Evolutionary conservation across 495 filamentous ascomycete species (phyloP).

Genomic region (Podospora bellae-mahoneyi): DNA sequence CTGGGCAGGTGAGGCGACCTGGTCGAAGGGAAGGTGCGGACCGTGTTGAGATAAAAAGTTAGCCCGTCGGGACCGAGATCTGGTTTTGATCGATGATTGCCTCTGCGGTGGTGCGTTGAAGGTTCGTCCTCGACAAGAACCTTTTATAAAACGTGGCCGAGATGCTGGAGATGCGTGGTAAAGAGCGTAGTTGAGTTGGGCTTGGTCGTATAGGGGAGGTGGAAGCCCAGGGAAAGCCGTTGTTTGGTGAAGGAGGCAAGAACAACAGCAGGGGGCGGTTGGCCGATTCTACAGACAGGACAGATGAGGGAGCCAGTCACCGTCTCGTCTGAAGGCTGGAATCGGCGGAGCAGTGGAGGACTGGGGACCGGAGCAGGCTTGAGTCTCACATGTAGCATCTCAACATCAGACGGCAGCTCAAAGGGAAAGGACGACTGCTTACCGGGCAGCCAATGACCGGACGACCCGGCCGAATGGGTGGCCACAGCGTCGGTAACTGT

Average conservation of each 20-base stretch:
- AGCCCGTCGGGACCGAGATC: not conserved
- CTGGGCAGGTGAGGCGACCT: not conserved
- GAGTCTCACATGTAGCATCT: not conserved
- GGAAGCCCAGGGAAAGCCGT: not conserved
- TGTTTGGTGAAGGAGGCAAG: not conserved
- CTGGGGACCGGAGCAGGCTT: not conserved
- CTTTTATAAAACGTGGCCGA: not conserved
- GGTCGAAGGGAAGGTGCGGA: not conserved
- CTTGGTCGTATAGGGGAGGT: not conserved
- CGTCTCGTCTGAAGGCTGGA: not conserved
- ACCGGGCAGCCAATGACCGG: not conserved
- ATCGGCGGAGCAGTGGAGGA: not conserved
- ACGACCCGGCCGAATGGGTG: not conserved
- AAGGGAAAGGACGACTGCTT: not conserved
- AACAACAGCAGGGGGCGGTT: not conserved
- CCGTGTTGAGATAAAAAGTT: not conserved
- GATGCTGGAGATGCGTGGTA: not conserved
- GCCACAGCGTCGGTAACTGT: not conserved
- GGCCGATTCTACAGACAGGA: not conserved
- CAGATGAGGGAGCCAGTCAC: not conserved
- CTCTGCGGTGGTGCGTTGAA: not conserved
- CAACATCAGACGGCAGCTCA: not conserved
- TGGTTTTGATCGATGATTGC: not conserved
- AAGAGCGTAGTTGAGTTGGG: not conserved
- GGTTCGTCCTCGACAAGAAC: not conserved